A percentile compares a stretch with the other conserved stretches of the same genome.
Conservation (phyloP, 345 rosid species). For the Corchorus olitorius region DNA sequence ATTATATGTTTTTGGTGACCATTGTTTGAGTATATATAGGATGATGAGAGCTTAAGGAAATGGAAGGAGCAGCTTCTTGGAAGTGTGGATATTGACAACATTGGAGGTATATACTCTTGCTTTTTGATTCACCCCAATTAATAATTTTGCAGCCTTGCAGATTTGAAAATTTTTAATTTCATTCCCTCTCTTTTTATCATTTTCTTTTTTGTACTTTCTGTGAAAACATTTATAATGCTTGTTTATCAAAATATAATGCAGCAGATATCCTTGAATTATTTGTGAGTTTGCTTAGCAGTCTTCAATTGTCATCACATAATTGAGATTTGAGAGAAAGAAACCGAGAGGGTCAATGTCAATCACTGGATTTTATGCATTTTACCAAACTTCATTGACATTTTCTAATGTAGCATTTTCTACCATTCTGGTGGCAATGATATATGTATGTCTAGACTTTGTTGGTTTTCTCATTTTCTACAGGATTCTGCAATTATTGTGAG, state of each 20-base stretch:
- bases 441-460: background rate
- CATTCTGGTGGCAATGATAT: background rate
- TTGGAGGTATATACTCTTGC: slow-evolving; percentile 54
- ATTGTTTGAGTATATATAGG: slow-evolving; percentile 35
- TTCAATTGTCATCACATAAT: too few species aligned
- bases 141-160: too few species aligned
- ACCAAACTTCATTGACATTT: background rate
- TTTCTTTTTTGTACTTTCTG: background rate
- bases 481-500: background rate
- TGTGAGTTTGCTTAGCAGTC: too few species aligned
- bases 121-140: background rate
- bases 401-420: background rate
- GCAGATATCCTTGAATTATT: too few species aligned
- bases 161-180: background rate
- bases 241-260: too few species aligned
- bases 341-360: too few species aligned
- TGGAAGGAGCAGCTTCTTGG: slow-evolving; percentile 91
- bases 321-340: too few species aligned
- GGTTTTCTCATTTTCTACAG: background rate
- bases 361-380: too few species aligned
- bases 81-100: slow-evolving; percentile 60
- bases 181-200: background rate
- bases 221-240: too few species aligned
- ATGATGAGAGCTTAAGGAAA: slow-evolving; percentile 82
- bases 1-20: slow-evolving; percentile 6